Evolutionary conservation across 371 early-diverging fungal genomes (phyloP), one percentile per base, ranked within the genome.

Genomic region (Lichtheimia corymbifera): DNA sequence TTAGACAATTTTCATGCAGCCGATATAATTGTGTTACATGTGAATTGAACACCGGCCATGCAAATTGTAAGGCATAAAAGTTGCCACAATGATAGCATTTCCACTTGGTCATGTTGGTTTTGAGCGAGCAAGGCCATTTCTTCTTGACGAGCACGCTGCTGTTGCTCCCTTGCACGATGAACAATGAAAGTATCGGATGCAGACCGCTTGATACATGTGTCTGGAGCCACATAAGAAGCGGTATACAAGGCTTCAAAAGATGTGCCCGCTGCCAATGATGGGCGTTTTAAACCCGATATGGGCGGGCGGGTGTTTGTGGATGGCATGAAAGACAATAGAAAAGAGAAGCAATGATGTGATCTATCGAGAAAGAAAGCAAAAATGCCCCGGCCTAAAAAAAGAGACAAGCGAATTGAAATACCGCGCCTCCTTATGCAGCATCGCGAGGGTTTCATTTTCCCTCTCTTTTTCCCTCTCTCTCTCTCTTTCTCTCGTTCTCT

Each of bases 21-120:
- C 5, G 14, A 28, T 40, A 22, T 9, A 24, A 35, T 7, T 6
- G 25, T 52, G 76, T 73, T 76, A 84, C 87, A 87, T 47, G 85
- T 85, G 60, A 87, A 87, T 47, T 87, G 87, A 3, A 87, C 82
- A 14, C 87, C 87, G 12, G 81, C 79, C 85, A 87, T 84, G 60
- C 85, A 84, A 11, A 82, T 43, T 7, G 86, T 84, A n/a, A 86
- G 54, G 1, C 64, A 69, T 3, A 83, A 63, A 41, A 86, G 65
- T 20, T 80, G 74, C n/a, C 53, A 18, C 17, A 71, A 43, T 1
- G 63, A 50, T 18, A 63, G 53, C 12, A 25, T 59, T 11, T 59
- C 59, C 17, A 14, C 28, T 11, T 20, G 41, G 6, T 50, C 49
- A 27, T 52, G 45, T 3, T 43, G 50, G 17, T 44, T 47, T 40